Evolutionary conservation across 371 early-diverging fungal species (phyloP).

Genomic region (Mortierella sp.): DNA sequence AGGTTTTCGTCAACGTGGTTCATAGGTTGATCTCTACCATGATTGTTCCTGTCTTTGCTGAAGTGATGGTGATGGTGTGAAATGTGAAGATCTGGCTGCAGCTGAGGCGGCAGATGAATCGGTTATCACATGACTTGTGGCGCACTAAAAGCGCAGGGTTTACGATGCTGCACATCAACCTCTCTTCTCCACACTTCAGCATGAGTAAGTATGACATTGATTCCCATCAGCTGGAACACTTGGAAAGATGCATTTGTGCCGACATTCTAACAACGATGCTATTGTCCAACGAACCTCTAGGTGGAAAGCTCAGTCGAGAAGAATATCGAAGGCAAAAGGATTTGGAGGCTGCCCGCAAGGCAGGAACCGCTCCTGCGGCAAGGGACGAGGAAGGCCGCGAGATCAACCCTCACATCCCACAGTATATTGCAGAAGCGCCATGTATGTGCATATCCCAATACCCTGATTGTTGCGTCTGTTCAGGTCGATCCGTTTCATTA

Average conservation of each 20-base stretch:
- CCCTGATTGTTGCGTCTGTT: too few species aligned
- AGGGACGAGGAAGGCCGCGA: slow-evolving; percentile 91
- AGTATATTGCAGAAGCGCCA: slow-evolving; percentile 95
- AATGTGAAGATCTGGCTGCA: too few species aligned
- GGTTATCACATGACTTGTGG: too few species aligned
- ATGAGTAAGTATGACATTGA: neutral
- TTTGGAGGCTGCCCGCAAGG: slow-evolving; percentile 90
- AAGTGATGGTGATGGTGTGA: too few species aligned
- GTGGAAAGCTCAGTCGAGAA: slow-evolving; percentile 79
- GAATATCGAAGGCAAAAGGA: slow-evolving; percentile 89
- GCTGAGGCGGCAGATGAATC: too few species aligned
- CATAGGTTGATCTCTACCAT: slow-evolving; percentile 5
- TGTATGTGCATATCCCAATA: too few species aligned
- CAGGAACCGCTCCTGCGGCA: slow-evolving; percentile 92
- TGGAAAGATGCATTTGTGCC: too few species aligned
- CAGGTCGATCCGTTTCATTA: too few species aligned
- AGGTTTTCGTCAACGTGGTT: slow-evolving; percentile 2
- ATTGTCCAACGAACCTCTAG: slow-evolving; percentile 10
- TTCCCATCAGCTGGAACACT: too few species aligned
- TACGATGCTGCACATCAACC: too few species aligned
- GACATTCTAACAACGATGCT: neutral
- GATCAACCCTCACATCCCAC: slow-evolving; percentile 99
- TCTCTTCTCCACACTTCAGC: neutral
- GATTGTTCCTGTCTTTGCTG: neutral
- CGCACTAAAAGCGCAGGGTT: too few species aligned